Percentiles rank a stretch among this genome's conserved stretches.
These are phyloP conservation scores for Tarenaya hassleriana DNA, from an alignment of 345 rosid genomes.

Conservation along the genomic window DNA sequence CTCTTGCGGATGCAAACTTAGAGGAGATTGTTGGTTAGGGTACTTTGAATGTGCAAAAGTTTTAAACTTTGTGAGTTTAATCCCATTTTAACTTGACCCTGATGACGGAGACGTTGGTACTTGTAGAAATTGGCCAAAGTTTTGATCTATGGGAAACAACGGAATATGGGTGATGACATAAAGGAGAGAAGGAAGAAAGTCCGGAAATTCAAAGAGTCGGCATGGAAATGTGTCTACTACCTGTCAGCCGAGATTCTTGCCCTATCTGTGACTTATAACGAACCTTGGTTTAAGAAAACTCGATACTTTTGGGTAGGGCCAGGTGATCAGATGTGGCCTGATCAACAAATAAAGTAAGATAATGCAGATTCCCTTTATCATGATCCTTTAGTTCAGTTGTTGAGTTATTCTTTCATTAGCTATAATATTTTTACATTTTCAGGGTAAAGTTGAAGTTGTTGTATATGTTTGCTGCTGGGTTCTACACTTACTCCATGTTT, in stretches of 20 bases:
- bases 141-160: slow-evolving; percentile 49
- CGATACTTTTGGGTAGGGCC: slow-evolving; percentile 89
- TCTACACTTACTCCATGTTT: slow-evolving; percentile 90
- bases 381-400: not conserved
- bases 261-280: slow-evolving; percentile 62
- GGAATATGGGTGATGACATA: slow-evolving; percentile 19
- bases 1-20: no score
- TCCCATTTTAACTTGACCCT: not conserved
- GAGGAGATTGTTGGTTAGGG: no score
- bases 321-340: slow-evolving; percentile 93
- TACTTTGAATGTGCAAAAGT: not conserved
- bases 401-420: not conserved
- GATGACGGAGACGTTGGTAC: slow-evolving; percentile 1
- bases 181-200: slow-evolving; percentile 48
- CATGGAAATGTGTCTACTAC: slow-evolving; percentile 86
- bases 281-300: slow-evolving; percentile 84
- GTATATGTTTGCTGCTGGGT: slow-evolving; percentile 93
- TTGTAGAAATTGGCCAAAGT: slow-evolving; percentile 55
- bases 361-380: not conserved
- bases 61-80: not conserved
- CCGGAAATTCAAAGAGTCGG: slow-evolving; percentile 89
- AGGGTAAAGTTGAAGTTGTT: slow-evolving; percentile 83
- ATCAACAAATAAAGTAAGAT: slow-evolving; percentile 74
- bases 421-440: slow-evolving; percentile 18
- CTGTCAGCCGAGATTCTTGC: slow-evolving; percentile 81